Base-by-base conservation (phyloP, 2,329 filamentous ascomycete genomes). In the Nannizzia gypsea region DNA sequence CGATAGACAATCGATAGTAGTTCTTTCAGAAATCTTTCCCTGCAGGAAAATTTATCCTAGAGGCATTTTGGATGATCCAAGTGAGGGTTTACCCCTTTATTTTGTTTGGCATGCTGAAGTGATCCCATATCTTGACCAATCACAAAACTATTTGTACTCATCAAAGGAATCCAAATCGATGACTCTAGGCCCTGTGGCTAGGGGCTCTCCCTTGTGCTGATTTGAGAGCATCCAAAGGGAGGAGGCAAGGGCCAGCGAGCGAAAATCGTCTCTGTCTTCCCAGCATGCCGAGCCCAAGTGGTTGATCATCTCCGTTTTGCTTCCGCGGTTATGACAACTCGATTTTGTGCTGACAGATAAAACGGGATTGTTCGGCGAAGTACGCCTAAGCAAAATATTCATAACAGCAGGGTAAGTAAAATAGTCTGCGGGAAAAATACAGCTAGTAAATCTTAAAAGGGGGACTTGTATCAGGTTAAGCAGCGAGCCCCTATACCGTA, bases 1-100 rank as follows among this genome's bases (percentile, higher is more conserved):
- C 22, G 48, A 28, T 52, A 52, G 48, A 28, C 48, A 28, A 31
- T 52, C 48, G 48, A 52, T 52, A 52, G 48, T 52, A 52, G 48
- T 52, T 52, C 48, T n/a, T 52, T 2, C 24, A 28, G 13, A 6
- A 11, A 13, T 4, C 48, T 13, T n/a, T 26, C 9, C 22, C 1
- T 52, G 48, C 24, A 52, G 13, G 9, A n/a, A 6, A 28, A 44
- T 44, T 20, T 28, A 6, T 13, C 48, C 22, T 52, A 22, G 48
- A 24, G 48, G 17, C 13, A 13, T 28, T 31, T 52, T 52, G 48
- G 48, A 52, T 28, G 6, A 52, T 52, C 48, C 48, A 52, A 28
- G 48, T 52, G 22, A 52, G 48, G 48, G 11, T 52, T 52, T 28
- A 31, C 48, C 48, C 48, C 48, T 52, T 52, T 52, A 28, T 52